A percentile compares a stretch with the other conserved stretches of the same genome.
These are phyloP conservation scores for Arthroderma sp. DNA, from an alignment of 2,329 filamentous ascomycete species.

Conservation along the genomic window DNA sequence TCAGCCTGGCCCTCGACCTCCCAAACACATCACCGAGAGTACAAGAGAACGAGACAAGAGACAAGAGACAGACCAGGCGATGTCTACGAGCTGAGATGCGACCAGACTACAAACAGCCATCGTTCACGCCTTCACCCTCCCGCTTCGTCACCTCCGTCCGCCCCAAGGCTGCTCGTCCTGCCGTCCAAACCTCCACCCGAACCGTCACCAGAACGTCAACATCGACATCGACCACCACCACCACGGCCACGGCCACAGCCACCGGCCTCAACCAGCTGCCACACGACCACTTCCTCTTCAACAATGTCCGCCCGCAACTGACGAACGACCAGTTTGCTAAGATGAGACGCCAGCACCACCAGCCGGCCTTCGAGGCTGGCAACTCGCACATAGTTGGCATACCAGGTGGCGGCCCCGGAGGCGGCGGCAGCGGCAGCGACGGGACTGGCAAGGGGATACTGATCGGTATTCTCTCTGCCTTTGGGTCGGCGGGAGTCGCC, in stretches of 20 bases:
- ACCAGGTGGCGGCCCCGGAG: constrained; percentile 12
- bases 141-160: neutral
- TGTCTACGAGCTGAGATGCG: neutral
- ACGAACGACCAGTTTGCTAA: neutral
- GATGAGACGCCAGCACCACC: neutral
- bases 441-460: constrained; percentile 65
- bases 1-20: neutral
- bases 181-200: neutral
- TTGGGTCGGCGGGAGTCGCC: constrained; percentile 79
- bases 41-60: neutral
- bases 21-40: too few relatives aligned
- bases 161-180: neutral
- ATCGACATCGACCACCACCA: neutral
- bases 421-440: constrained; percentile 27
- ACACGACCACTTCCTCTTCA: neutral
- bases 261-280: neutral
- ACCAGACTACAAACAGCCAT: neutral
- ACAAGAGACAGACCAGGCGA: too few relatives aligned
- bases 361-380: neutral
- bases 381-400: neutral
- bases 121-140: neutral
- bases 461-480: constrained; percentile 87
- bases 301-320: constrained; percentile 2
- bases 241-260: constrained; percentile 4
- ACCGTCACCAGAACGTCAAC: neutral